A percentile compares a stretch with the other conserved stretches of the same genome.
These are phyloP conservation scores for Flaveria ramosissima DNA, from an alignment of 129 eudicot species.

Conservation along the genomic window DNA sequence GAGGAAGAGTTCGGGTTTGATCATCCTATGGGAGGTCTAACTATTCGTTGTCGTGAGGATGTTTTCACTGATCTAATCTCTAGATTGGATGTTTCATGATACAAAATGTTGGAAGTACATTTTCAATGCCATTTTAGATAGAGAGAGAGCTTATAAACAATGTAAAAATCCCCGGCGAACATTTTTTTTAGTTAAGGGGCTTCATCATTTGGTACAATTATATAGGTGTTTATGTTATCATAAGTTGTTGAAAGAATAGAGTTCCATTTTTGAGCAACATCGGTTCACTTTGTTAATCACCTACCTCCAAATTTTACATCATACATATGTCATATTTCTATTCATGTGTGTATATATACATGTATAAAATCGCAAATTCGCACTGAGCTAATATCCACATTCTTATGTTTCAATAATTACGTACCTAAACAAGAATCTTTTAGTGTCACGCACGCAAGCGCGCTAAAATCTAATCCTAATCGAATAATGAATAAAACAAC, in stretches of 20 bases:
- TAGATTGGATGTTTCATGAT: constrained; percentile 36
- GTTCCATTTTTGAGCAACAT: background rate
- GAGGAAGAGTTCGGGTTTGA: constrained; percentile 72
- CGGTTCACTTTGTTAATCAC: constrained; percentile 10
- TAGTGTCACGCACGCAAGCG: too few relatives aligned
- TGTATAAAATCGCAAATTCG: too few relatives aligned
- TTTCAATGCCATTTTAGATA: constrained; percentile 21
- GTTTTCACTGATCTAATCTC: constrained; percentile 53
- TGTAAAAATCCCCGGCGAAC: constrained; percentile 36
- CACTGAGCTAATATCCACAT: too few relatives aligned
- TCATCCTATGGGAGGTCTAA: constrained; percentile 71
- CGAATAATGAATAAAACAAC: too few relatives aligned
- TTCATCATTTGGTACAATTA: background rate
- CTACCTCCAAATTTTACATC: background rate
- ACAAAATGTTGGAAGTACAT: background rate
- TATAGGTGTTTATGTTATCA: constrained; percentile 17
- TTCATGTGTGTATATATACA: background rate
- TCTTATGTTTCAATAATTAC: too few relatives aligned
- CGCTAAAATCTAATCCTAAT: too few relatives aligned
- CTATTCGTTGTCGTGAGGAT: constrained; percentile 73
- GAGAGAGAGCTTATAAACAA: constrained; percentile 24
- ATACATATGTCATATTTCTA: background rate
- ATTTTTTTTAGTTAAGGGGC: constrained; percentile 25
- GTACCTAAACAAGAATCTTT: too few relatives aligned
- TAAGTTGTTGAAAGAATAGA: constrained; percentile 27